Evolutionary conservation across 1,284 basidiomycete species (phyloP), one percentile per base, ranked within the genome.

Genomic region (Flammula alnicola): DNA sequence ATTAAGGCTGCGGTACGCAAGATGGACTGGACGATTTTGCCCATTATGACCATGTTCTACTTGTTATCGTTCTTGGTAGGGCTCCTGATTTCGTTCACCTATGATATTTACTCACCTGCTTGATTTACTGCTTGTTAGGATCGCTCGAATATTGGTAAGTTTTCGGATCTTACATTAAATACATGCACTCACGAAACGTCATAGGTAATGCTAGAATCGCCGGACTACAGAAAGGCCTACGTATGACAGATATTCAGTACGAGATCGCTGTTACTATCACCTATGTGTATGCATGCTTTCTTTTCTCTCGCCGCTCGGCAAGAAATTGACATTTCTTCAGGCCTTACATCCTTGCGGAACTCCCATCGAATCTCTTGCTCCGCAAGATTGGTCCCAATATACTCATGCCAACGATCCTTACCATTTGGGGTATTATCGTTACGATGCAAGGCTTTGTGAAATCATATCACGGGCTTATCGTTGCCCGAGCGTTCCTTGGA

Each of bases 181-280:
- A 33, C 3, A 16, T 4, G 5, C 14, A 10, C 40, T 50, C 11
- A 43, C 30, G n/a, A n/a, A 12, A 31, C 12, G 9, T 19, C 17
- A 22, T 16, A 61, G 74, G 77, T 6, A 84, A 84, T 58, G 83
- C 83, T 10, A 70, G 78, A 3, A 69, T 83, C 3, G 82, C 81
- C 6, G 81, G 82, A 10, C 63, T 84, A 26, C 76, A 81, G 59
- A 72, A 65, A 31, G 72, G 72, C 25, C 63, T 84, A 19, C 45
- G 66, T 0, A 64, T 84, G 52, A 71, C 73, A 0, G 73, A 78
- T 39, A 51, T 60, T 23, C 65, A 71, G 44, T 83, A 80, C 50
- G 70, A 72, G 41, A 66, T 79, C 22, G 71, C 68, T 25, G 61
- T 79, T 27, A 80, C 78, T 1, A 65, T 78, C 35, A 73, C 75